Evolutionary conservation across 106 monocot genomes (phyloP).

Genomic region (Acorus gramineus): DNA sequence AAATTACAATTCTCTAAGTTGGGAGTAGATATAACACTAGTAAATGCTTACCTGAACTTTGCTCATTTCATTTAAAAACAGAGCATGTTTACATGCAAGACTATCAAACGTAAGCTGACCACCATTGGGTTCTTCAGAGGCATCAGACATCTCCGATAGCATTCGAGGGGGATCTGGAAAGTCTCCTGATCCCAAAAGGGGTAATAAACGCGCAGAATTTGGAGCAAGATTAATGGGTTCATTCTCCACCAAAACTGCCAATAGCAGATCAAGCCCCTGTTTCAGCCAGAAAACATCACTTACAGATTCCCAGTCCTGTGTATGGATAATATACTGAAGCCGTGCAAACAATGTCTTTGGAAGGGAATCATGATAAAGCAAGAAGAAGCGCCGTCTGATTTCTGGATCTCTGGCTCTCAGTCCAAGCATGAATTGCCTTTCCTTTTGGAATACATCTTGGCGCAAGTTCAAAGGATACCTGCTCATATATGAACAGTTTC

Average conservation of each 20-base stretch:
- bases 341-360: conserved; percentile 59
- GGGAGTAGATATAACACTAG: no score
- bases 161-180: conserved; percentile 34
- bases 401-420: conserved; percentile 88
- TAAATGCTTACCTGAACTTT: conserved; percentile 61
- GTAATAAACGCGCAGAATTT: conserved; percentile 79
- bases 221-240: conserved; percentile 85
- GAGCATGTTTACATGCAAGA: conserved; percentile 52
- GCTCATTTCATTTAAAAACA: conserved; percentile 81
- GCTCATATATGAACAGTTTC: not conserved
- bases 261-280: conserved; percentile 89
- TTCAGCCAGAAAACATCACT: conserved; percentile 98
- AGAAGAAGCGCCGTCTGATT: conserved; percentile 71
- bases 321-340: conserved; percentile 91
- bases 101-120: conserved; percentile 62
- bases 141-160: conserved; percentile 36
- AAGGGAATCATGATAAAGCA: conserved; percentile 78
- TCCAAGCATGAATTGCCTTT: conserved; percentile 94
- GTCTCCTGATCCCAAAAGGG: conserved; percentile 56
- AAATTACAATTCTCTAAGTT: no score
- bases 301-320: conserved; percentile 95
- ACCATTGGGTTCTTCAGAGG: conserved; percentile 34
- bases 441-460: conserved; percentile 90
- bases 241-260: conserved; percentile 88
- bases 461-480: conserved; percentile 65